These are phyloP conservation scores for Sporothrix pseudoabietina DNA, from an alignment of 2,329 filamentous ascomycete species.

Conservation along the genomic window DNA sequence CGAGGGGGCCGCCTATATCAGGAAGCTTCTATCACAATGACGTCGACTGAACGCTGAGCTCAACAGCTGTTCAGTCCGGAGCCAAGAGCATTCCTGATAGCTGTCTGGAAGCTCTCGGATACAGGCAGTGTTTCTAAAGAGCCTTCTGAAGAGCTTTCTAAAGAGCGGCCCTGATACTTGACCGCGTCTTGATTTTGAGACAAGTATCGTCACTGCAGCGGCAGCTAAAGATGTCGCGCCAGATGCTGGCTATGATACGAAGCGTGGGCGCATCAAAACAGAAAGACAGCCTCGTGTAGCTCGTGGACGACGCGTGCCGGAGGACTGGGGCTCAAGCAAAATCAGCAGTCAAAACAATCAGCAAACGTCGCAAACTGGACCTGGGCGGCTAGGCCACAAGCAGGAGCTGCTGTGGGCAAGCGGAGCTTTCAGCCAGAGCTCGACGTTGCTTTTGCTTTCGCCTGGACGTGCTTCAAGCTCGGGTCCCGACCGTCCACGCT, in stretches of 20 bases:
- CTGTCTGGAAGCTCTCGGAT: neutral
- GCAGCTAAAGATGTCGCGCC: neutral
- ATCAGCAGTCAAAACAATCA: neutral
- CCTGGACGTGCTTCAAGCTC: neutral
- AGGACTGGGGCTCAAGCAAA: neutral
- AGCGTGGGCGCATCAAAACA: neutral
- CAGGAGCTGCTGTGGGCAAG: conserved; percentile 2
- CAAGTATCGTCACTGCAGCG: neutral
- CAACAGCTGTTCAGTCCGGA: neutral
- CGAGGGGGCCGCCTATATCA: neutral
- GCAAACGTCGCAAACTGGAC: neutral
- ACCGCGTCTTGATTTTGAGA: neutral
- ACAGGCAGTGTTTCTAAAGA: neutral
- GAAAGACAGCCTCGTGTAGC: neutral
- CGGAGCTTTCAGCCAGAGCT: neutral
- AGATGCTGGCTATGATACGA: neutral
- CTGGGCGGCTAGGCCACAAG: conserved; percentile 5
- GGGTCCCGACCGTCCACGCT: neutral
- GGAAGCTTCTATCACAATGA: neutral
- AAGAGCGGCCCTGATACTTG: neutral
- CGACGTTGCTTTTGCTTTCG: neutral
- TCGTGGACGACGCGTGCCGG: neutral
- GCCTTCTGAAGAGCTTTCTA: no score
- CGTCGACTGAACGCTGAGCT: neutral
- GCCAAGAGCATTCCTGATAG: neutral